Evolutionary conservation across 2,329 filamentous ascomycete species (phyloP).

Genomic region (Chalaropsis thielavioides): DNA sequence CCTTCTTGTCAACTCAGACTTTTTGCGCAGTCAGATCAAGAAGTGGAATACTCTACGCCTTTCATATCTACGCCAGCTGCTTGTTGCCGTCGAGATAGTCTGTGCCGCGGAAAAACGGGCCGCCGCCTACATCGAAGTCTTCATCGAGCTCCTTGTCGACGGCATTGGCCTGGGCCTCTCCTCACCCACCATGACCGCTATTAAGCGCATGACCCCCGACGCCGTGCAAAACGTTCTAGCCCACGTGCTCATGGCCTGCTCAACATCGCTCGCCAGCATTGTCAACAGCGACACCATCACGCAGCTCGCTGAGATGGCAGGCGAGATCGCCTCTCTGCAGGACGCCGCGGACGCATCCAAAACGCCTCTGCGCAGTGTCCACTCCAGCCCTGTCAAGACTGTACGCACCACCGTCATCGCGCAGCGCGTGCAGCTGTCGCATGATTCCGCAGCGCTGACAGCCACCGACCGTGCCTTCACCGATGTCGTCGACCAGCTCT

Average conservation of each 20-base stretch:
- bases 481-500: conserved; percentile 37
- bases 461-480: conserved; percentile 59
- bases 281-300: conserved; percentile 22
- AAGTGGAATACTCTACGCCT: conserved; percentile 1
- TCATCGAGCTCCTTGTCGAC: conserved; percentile 44
- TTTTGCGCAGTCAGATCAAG: conserved; percentile 1
- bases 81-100: conserved; percentile 11
- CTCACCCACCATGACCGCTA: conserved; percentile 38
- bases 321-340: conserved; percentile 22
- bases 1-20: conserved; percentile 1
- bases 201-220: conserved; percentile 46
- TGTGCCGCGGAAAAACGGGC: conserved; percentile 13
- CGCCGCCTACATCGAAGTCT: conserved; percentile 24
- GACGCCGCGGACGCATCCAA: conserved; percentile 32
- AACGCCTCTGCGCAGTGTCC: conserved; percentile 34
- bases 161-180: conserved; percentile 39
- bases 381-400: conserved; percentile 55
- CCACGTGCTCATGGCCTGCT: conserved; percentile 28
- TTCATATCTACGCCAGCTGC: conserved; percentile 5
- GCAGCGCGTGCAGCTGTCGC: conserved; percentile 67
- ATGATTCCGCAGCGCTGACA: conserved; percentile 55
- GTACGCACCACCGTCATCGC: conserved; percentile 65
- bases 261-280: conserved; percentile 27
- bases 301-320: conserved; percentile 22
- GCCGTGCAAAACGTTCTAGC: conserved; percentile 31